Evolutionary conservation across 108 stramenopile species (phyloP).

Genomic region (Skeletonema grethae): DNA sequence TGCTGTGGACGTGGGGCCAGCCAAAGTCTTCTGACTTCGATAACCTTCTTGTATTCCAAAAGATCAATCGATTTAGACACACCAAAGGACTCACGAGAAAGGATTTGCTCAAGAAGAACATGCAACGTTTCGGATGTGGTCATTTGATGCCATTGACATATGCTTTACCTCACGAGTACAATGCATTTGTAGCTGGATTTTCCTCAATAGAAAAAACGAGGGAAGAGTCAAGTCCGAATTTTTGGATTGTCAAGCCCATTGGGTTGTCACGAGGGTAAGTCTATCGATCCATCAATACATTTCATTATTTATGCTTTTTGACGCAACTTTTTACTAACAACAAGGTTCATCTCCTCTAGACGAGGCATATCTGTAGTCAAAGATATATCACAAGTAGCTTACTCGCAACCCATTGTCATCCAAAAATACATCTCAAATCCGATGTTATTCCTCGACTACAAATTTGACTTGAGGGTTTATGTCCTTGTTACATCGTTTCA

Average conservation of each 20-base stretch:
- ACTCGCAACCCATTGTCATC: constrained; percentile 67
- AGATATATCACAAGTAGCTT: constrained; percentile 65
- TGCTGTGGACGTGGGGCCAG: constrained; percentile 47
- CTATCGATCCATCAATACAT: neutral
- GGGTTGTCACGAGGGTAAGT: constrained; percentile 52
- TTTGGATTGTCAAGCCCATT: constrained; percentile 89
- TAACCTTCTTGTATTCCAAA: constrained; percentile 40
- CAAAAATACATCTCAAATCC: constrained; percentile 83
- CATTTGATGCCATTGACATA: constrained; percentile 82
- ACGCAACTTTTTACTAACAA: neutral
- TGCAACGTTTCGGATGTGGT: constrained; percentile 45
- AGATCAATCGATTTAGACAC: constrained; percentile 41
- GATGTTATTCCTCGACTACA: constrained; percentile 75
- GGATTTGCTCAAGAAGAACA: constrained; percentile 73
- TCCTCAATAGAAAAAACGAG: constrained; percentile 18
- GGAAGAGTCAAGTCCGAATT: constrained; percentile 11
- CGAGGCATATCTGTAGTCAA: constrained; percentile 78
- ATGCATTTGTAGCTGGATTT: constrained; percentile 42
- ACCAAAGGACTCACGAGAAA: constrained; percentile 53
- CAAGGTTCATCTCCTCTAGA: constrained; percentile 17
- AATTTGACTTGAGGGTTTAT: constrained; percentile 89
- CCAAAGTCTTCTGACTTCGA: constrained; percentile 41
- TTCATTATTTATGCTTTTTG: neutral
- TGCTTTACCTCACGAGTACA: constrained; percentile 73
- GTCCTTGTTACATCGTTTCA: constrained; percentile 86